phyloP scores from a whole-genome alignment of 441 rosid species.

The Populus trichocarpa region DNA sequence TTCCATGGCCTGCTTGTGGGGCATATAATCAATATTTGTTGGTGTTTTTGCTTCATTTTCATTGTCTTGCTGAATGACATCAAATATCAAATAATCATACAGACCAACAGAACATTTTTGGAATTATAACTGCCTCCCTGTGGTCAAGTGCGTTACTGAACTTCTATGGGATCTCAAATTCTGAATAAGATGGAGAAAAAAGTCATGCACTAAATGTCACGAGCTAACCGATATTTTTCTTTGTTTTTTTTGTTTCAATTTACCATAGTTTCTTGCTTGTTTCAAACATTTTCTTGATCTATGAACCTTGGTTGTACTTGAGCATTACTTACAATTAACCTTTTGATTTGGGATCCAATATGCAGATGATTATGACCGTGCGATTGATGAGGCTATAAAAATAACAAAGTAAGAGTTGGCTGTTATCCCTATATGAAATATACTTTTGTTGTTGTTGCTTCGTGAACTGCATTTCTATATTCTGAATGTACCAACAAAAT shows the following conservation, averaged over 20 bases:
- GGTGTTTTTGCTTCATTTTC: not conserved
- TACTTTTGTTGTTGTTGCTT: not conserved
- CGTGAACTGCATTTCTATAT: not conserved
- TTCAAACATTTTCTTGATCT: not conserved
- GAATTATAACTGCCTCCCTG: not conserved
- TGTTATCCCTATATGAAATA: not conserved
- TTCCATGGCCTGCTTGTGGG: not conserved
- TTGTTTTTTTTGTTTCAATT: not conserved
- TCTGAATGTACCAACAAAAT: not conserved
- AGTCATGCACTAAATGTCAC: not conserved
- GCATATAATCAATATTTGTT: not conserved
- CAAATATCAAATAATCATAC: not conserved
- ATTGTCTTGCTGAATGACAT: not conserved
- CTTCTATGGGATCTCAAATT: not conserved
- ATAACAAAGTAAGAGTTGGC: conserved; percentile 48
- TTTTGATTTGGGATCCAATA: not conserved
- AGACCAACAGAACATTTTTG: not conserved
- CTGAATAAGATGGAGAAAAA: not conserved
- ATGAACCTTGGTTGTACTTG: not conserved
- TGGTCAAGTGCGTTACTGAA: not conserved
- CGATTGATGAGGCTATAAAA: conserved; percentile 63
- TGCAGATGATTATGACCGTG: conserved; percentile 71
- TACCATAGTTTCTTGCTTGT: not conserved
- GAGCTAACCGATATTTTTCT: not conserved
- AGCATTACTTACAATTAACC: not conserved